Conservation (phyloP, 768 basidiomycete species). For the Boletus sp. region DNA sequence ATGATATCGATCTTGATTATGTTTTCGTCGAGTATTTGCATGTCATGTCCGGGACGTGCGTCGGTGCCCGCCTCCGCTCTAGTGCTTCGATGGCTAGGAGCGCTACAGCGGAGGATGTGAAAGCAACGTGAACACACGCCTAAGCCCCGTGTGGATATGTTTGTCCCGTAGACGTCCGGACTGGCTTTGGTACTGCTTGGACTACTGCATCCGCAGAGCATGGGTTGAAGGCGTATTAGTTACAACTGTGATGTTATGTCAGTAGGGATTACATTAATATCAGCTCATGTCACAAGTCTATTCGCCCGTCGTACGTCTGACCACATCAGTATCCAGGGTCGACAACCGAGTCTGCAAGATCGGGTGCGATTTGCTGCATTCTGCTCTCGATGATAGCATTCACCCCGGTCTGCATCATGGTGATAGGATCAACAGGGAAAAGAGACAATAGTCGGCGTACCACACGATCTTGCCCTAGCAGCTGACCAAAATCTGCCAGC, state of each 20-base stretch:
- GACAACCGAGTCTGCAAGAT: slow-evolving; percentile 9
- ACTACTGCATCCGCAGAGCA: slow-evolving; percentile 20
- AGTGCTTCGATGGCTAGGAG: slow-evolving; percentile 10
- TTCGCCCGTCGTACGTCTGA: slow-evolving; percentile 4
- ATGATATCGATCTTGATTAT: slow-evolving; percentile 17
- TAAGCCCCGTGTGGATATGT: slow-evolving; percentile 6
- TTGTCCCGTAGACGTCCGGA: slow-evolving; percentile 2
- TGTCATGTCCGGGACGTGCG: slow-evolving; percentile 12
- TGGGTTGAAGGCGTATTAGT: slow-evolving; percentile 14
- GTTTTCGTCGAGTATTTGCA: slow-evolving; percentile 25
- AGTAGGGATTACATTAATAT: slow-evolving; percentile 32
- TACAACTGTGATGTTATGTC: slow-evolving; percentile 29
- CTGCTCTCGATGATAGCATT: slow-evolving; percentile 39
- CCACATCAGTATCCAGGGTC: slow-evolving; percentile 14
- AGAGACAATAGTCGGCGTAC: slow-evolving; percentile 38
- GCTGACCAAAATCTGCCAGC: slow-evolving; percentile 40
- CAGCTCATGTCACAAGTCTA: slow-evolving; percentile 8
- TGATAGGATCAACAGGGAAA: slow-evolving; percentile 5
- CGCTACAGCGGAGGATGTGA: slow-evolving; percentile 5
- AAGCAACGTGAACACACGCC: slow-evolving; percentile 6
- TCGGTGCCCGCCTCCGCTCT: slow-evolving; percentile 5
- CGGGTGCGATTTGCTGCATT: slow-evolving; percentile 27
- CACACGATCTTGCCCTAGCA: slow-evolving; percentile 51
- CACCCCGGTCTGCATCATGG: slow-evolving; percentile 30
- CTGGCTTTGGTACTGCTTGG: slow-evolving; percentile 20